A percentile compares a stretch with the other conserved stretches of the same genome.
Evolutionary conservation across 352 stramenopile species (phyloP).

Genomic region (Phytopythium chamaehyphon): DNA sequence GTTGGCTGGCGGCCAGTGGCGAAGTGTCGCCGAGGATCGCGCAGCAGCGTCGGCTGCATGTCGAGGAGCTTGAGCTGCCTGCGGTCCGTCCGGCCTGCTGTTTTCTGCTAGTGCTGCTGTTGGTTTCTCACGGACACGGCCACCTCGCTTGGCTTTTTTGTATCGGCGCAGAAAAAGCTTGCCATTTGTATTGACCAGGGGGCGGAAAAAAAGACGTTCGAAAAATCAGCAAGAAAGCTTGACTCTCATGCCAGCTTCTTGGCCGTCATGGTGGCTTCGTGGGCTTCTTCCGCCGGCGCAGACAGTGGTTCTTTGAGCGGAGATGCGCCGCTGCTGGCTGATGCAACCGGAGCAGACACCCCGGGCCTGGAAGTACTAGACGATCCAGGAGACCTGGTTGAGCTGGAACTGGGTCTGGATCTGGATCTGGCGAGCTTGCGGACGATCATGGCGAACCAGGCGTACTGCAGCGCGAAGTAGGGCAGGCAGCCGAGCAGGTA

Average conservation of each 20-base stretch:
- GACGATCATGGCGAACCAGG: constrained; percentile 73
- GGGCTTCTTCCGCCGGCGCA: too few relatives aligned
- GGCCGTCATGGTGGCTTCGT: background rate
- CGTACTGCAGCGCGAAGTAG: constrained; percentile 73
- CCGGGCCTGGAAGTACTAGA: too few relatives aligned
- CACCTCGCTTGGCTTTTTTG: too few relatives aligned
- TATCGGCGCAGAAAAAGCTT: too few relatives aligned
- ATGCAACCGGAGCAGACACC: background rate
- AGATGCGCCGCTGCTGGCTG: background rate
- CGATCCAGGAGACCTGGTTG: too few relatives aligned
- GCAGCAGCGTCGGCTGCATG: background rate
- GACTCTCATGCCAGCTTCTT: constrained; percentile 5
- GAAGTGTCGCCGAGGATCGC: constrained; percentile 3
- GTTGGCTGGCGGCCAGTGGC: constrained; percentile 2
- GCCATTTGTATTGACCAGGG: too few relatives aligned
- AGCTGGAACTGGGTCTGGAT: too few relatives aligned
- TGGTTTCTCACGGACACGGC: too few relatives aligned
- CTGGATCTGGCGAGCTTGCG: constrained; percentile 45
- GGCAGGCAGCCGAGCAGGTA: constrained; percentile 54
- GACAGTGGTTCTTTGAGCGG: background rate
- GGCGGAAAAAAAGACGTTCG: background rate
- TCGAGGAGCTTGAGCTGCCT: background rate
- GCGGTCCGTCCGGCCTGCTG: too few relatives aligned
- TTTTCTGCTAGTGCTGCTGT: constrained; percentile 4
- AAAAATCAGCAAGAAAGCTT: background rate